A percentile compares a stretch with the other conserved stretches of the same genome.
phyloP scores from a whole-genome alignment of 345 rosid genomes.

The Arabis alpina region DNA sequence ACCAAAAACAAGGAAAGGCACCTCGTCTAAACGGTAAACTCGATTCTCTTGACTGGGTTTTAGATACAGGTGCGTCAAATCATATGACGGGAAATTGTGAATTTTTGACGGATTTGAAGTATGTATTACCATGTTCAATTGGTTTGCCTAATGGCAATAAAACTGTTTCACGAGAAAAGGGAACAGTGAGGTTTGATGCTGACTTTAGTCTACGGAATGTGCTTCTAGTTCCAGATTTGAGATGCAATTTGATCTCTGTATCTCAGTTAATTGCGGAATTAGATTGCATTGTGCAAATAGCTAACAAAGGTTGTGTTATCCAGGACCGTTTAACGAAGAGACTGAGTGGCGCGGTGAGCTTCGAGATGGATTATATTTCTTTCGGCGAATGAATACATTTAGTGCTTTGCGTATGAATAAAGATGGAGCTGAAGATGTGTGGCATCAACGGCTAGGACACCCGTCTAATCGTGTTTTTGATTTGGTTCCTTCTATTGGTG shows the following conservation, averaged over 20 bases:
- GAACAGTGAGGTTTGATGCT: background rate
- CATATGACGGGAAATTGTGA: background rate
- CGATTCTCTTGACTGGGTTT: background rate
- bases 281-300: background rate
- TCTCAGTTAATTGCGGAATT: background rate
- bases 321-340: constrained; percentile 38
- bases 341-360: constrained; percentile 32
- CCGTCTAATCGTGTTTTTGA: background rate
- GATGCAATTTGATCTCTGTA: background rate
- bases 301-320: constrained; percentile 14
- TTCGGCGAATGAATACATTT: background rate
- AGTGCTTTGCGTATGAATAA: background rate
- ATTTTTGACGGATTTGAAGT: background rate
- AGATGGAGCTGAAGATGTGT: background rate
- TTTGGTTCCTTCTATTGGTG: background rate
- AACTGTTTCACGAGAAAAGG: background rate
- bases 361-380: background rate
- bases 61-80: background rate
- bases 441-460: background rate
- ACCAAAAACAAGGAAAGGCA: background rate
- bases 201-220: background rate
- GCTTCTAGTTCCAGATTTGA: background rate
- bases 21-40: background rate
- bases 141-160: background rate
- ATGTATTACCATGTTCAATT: rapidly evolving